Percentiles rank a stretch among this genome's conserved stretches.
phyloP scores from a whole-genome alignment of 225 moss, liverwort and hornwort genomes.

The Asterella californica region DNA sequence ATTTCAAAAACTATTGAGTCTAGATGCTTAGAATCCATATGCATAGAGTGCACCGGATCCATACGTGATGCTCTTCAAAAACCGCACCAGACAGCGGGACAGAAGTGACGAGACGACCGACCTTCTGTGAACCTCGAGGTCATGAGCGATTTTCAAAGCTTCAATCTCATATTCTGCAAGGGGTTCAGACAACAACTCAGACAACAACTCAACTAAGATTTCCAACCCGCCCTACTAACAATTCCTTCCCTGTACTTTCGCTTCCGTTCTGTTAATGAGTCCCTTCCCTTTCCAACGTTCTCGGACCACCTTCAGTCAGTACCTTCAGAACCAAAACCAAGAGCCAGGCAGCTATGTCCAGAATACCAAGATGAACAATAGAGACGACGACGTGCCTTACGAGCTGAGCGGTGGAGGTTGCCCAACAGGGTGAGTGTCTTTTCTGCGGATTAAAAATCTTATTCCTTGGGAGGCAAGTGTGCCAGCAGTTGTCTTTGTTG shows the following conservation, averaged over 20 bases:
- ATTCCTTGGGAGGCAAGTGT: too few species aligned
- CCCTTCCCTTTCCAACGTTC: background rate
- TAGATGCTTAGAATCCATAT: too few species aligned
- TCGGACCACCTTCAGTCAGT: background rate
- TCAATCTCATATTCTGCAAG: slow-evolving; percentile 74
- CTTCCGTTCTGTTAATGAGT: background rate
- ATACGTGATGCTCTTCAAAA: background rate
- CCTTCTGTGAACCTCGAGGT: slow-evolving; percentile 32
- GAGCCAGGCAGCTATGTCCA: background rate
- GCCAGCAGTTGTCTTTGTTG: too few species aligned
- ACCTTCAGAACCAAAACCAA: background rate
- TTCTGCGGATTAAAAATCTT: too few species aligned
- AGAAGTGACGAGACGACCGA: slow-evolving; percentile 15
- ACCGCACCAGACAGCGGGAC: background rate
- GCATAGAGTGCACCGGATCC: too few species aligned
- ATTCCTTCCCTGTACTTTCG: background rate
- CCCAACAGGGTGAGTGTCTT: slow-evolving; percentile 36
- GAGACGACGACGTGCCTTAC: slow-evolving; percentile 5
- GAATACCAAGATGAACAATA: background rate
- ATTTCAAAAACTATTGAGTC: too few species aligned
- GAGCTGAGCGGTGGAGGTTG: slow-evolving; percentile 38
- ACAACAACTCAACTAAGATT: background rate
- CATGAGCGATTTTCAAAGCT: slow-evolving; percentile 49
- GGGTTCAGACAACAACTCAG: slow-evolving; percentile 52
- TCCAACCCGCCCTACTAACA: too few species aligned